Evolutionary conservation across 306 rosid genomes (phyloP).

Genomic region (Urtica urens): DNA sequence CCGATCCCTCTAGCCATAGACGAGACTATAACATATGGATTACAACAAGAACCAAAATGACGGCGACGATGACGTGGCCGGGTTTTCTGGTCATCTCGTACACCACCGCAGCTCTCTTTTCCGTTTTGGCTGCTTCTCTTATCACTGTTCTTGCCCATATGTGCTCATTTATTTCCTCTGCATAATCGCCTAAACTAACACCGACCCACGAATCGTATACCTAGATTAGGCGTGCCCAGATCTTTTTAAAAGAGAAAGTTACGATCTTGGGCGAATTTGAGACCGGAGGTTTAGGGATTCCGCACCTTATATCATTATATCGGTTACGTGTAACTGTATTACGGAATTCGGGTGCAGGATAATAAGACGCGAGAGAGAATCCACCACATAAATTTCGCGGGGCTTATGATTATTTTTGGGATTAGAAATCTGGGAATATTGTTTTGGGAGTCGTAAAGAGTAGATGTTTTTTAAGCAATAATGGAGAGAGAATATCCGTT

Average conservation of each 20-base stretch:
- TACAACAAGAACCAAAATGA: constrained; percentile 17
- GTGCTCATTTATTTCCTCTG: constrained; percentile 4
- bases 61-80: no score
- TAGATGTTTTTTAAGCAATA: no score
- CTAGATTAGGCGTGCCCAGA: neutral
- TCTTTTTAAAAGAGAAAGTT: neutral
- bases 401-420: no score
- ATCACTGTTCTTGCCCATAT: constrained; percentile 22
- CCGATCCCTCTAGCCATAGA: constrained; percentile 41
- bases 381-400: no score
- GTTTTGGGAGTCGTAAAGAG: neutral
- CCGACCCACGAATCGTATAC: constrained; percentile 8
- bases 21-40: constrained; percentile 28
- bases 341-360: no score
- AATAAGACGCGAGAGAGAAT: no score
- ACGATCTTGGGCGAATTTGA: neutral
- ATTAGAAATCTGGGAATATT: neutral
- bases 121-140: constrained; percentile 10
- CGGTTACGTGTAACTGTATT: no score
- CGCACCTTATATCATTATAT: neutral
- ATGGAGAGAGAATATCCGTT: constrained; percentile 3
- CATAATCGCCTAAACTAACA: constrained; percentile 11
- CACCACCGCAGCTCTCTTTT: constrained; percentile 1
- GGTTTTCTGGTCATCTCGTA: constrained; percentile 4
- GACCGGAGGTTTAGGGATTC: neutral